Evolutionary conservation across 768 basidiomycete genomes (phyloP).

Genomic region (Agaricus blazei): DNA sequence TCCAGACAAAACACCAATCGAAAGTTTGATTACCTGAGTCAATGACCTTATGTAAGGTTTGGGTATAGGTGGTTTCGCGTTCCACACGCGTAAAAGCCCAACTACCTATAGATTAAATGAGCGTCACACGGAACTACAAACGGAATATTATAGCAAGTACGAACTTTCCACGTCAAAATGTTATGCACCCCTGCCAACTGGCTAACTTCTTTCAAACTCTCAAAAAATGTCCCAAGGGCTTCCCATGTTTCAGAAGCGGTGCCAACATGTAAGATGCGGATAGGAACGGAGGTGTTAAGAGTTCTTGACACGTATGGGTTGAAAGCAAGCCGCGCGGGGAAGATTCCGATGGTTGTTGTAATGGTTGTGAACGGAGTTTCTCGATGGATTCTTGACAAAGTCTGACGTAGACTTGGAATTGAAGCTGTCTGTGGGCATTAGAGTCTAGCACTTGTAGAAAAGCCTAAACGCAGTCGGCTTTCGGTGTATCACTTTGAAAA

Average conservation of each 20-base stretch:
- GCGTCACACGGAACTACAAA: background rate
- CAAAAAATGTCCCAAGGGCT: constrained; percentile 41
- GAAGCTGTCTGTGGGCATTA: constrained; percentile 31
- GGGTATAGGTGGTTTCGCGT: constrained; percentile 30
- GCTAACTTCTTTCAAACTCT: constrained; percentile 51
- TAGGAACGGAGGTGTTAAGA: constrained; percentile 63
- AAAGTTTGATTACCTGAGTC: constrained; percentile 41
- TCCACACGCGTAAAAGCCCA: constrained; percentile 48
- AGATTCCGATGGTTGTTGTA: constrained; percentile 29
- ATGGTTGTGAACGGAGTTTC: constrained; percentile 31
- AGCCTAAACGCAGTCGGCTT: constrained; percentile 23
- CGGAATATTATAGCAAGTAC: background rate
- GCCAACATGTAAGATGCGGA: constrained; percentile 53
- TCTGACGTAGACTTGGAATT: constrained; percentile 32
- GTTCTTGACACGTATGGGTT: constrained; percentile 65
- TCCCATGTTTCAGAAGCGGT: constrained; percentile 47
- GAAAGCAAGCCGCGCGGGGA: constrained; percentile 54
- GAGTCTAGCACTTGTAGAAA: constrained; percentile 46
- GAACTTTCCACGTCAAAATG: constrained; percentile 62
- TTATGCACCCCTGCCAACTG: constrained; percentile 37
- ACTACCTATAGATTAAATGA: constrained; percentile 26
- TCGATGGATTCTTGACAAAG: constrained; percentile 36
- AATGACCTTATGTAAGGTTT: constrained; percentile 60
- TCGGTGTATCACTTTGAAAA: background rate
- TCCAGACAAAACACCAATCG: background rate